These are phyloP conservation scores for Triticum monococcum DNA, from an alignment of 176 grass and related monocot species.

Conservation along the genomic window DNA sequence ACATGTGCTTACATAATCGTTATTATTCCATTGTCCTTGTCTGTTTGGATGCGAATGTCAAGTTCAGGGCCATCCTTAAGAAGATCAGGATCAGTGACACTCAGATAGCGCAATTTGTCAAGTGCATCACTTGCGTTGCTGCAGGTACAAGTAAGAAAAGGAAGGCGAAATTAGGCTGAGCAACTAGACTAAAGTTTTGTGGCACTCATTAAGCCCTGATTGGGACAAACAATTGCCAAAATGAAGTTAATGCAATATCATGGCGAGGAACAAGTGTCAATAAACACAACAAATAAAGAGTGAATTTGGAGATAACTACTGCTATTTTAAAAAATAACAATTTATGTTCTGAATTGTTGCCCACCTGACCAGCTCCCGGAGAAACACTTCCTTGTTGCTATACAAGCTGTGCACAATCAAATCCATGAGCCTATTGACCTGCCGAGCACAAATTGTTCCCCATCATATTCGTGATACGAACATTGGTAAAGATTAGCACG, in stretches of 20 bases:
- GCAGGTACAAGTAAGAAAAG: slow-evolving; percentile 5
- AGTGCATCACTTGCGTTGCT: slow-evolving; percentile 99
- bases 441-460: slow-evolving; percentile 15
- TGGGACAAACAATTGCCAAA: background rate
- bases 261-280: background rate
- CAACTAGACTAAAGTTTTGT: background rate
- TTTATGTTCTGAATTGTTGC: background rate
- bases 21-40: slow-evolving; percentile 90
- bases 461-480: background rate
- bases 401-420: slow-evolving; percentile 98
- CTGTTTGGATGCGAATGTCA: slow-evolving; percentile 79
- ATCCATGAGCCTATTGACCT: slow-evolving; percentile 99
- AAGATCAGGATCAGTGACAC: slow-evolving; percentile 86
- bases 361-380: slow-evolving; percentile 89
- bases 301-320: background rate
- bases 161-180: slow-evolving; percentile 14
- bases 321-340: background rate
- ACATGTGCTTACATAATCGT: slow-evolving; percentile 70
- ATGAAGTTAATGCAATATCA: background rate
- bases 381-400: slow-evolving; percentile 99
- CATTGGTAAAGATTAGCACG: background rate
- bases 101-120: slow-evolving; percentile 93
- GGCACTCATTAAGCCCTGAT: background rate
- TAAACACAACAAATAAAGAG: background rate
- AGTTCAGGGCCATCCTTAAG: slow-evolving; percentile 86